Evolutionary conservation across 768 basidiomycete species (phyloP).

Genomic region (Panaeolus cyanescens): DNA sequence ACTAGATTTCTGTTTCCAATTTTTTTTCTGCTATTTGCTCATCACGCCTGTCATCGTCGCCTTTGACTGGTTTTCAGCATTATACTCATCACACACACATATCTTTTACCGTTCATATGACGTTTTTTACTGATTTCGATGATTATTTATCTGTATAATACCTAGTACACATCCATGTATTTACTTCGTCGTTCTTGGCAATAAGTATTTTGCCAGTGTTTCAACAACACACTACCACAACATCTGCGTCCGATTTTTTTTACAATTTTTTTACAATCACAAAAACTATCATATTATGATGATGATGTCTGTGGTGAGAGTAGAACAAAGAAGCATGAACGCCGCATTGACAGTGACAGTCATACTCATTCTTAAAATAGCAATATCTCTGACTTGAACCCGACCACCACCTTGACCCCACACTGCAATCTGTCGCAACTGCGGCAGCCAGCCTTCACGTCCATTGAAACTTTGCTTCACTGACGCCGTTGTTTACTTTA

Average conservation of each 20-base stretch:
- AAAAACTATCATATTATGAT: too few species aligned
- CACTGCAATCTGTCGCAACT: neutral
- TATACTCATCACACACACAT: too few species aligned
- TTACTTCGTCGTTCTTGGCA: neutral
- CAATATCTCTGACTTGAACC: neutral
- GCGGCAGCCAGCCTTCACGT: neutral
- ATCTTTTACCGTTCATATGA: neutral
- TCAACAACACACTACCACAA: neutral
- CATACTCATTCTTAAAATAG: neutral
- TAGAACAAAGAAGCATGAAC: too few species aligned
- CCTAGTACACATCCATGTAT: neutral
- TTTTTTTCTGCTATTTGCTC: neutral
- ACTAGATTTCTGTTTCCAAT: neutral
- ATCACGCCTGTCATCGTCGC: neutral
- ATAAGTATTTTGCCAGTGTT: neutral
- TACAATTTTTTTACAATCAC: too few species aligned
- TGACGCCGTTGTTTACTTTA: neutral
- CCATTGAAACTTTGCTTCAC: neutral
- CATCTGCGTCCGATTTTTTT: too few species aligned
- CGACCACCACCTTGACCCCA: neutral
- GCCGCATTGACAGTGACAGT: too few species aligned
- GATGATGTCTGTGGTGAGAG: too few species aligned
- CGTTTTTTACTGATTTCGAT: neutral
- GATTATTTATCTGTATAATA: constrained; percentile 4
- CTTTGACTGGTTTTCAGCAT: neutral